Base-by-base conservation (phyloP, 1,284 basidiomycete species). In the Tilletia walkeri region DNA sequence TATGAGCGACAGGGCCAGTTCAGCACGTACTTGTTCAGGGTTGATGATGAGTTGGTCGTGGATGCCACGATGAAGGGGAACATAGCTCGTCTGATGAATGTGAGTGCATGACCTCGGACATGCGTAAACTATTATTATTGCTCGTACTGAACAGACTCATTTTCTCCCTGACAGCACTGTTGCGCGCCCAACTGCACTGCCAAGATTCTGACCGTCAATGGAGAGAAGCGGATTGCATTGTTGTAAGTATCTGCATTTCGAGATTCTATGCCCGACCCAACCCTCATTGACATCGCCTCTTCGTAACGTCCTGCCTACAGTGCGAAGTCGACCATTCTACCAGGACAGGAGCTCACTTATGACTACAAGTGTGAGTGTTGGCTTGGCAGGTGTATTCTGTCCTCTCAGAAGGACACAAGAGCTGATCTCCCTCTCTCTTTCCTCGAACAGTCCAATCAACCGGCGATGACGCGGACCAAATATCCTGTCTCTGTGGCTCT, bases 11-110 rank as follows among this genome's bases (percentile, higher is more conserved):
- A 76, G 68, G 81, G 82, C 49, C 81, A 81, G 66, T 82, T 81
- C 49, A 75, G 73, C 67, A 84, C 80, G 45, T 84, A 83, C 68
- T 76, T 83, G 2, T 83, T 84, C 80, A 78, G 85, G 1, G 85
- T 86, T 41, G 85, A 86, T 70, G 85, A 86, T 67, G 85, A 86
- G 70, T 74, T 85, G 12, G 85, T 86, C 18, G 95, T 98, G 81
- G 95, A 99, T 86, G 95, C 95, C 3, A 99, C 95, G 71, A 95
- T 95, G 89, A 96, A 95, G 86, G 95, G 95, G 45, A 96, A 95
- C 85, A 90, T 98, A 82, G 95, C 76, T 1, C 69, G 81, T 7
- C 67, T 82, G 65, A 82, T 82, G 81, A 82, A 82, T 36, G 71
- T 56, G 59, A 36, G 71, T 75, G 9, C 20, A 24, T 66, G 38